Percentiles rank a stretch among this genome's conserved stretches.
Conservation (phyloP, 495 filamentous ascomycete species). For the Astrothelium macrocarpum region DNA sequence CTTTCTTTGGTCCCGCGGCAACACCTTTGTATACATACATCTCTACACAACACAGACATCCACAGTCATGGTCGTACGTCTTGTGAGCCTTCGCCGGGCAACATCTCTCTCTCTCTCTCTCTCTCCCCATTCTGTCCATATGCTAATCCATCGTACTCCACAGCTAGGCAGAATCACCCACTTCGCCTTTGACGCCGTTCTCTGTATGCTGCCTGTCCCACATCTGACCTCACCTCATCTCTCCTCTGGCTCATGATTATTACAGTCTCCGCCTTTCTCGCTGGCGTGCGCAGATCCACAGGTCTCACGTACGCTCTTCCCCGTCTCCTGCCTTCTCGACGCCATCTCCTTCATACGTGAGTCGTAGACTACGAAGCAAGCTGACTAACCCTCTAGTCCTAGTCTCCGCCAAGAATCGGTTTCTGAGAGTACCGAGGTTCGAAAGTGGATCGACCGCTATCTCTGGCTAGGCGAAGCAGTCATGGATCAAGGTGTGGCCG, state of each 20-base stretch:
- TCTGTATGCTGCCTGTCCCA: slow-evolving; percentile 53
- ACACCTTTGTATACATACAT: slow-evolving; percentile 3
- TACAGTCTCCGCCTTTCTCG: slow-evolving; percentile 86
- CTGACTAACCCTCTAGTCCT: slow-evolving; percentile 46
- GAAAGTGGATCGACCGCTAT: slow-evolving; percentile 90
- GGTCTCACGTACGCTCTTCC: slow-evolving; percentile 78
- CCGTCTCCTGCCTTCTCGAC: slow-evolving; percentile 7
- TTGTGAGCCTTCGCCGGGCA: slow-evolving; percentile 10
- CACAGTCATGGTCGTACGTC: slow-evolving; percentile 28
- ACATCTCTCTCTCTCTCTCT: slow-evolving; percentile 6
- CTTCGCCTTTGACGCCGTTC: slow-evolving; percentile 92
- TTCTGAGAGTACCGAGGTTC: slow-evolving; percentile 72
- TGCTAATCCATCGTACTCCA: slow-evolving; percentile 15
- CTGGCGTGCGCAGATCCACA: slow-evolving; percentile 90
- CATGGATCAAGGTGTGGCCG: slow-evolving; percentile 91
- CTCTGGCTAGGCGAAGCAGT: slow-evolving; percentile 94
- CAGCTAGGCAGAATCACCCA: slow-evolving; percentile 89
- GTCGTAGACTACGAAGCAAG: neutral
- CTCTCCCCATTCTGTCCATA: too few species aligned
- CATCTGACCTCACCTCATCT: neutral
- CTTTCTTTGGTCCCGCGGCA: neutral
- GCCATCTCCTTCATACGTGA: slow-evolving; percentile 8
- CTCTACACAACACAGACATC: slow-evolving; percentile 1
- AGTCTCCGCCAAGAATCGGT: slow-evolving; percentile 84
- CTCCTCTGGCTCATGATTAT: slow-evolving; percentile 3